A percentile compares a stretch with the other conserved stretches of the same genome.
These are phyloP conservation scores for Prunus salicina DNA, from an alignment of 306 rosid genomes.

Conservation along the genomic window DNA sequence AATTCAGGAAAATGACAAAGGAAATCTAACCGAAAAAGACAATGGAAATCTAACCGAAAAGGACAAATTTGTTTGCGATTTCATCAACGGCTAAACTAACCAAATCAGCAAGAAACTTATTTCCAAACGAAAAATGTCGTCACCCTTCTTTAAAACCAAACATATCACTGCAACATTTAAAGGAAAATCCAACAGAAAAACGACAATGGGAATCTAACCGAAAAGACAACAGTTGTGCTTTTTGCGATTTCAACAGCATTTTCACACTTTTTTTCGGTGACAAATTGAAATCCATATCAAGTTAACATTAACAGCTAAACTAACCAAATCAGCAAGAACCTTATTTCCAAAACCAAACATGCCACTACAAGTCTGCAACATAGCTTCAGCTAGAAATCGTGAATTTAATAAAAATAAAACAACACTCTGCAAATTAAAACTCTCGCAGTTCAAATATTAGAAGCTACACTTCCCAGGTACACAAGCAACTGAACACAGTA, in stretches of 20 bases:
- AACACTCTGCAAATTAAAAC: neutral
- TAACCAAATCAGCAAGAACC: neutral
- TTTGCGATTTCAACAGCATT: neutral
- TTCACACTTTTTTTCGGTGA: neutral
- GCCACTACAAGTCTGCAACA: no score
- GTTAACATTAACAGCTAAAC: neutral
- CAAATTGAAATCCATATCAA: neutral
- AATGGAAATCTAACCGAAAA: neutral
- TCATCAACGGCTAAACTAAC: neutral
- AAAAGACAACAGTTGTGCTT: slow-evolving; percentile 1
- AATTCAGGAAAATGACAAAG: neutral
- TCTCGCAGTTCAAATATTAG: neutral
- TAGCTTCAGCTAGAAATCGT: neutral
- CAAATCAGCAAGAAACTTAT: no score
- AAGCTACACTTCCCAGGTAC: neutral
- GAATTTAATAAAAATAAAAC: neutral
- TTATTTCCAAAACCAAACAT: neutral
- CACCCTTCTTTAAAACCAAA: no score
- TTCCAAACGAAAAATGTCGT: no score
- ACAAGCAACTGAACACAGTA: neutral
- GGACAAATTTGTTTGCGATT: neutral
- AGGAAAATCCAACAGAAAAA: slow-evolving; percentile 3
- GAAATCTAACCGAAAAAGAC: neutral
- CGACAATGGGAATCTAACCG: neutral
- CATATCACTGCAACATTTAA: no score